phyloP scores from a whole-genome alignment of 2,329 filamentous ascomycete species.

The Penicillium sp. region DNA sequence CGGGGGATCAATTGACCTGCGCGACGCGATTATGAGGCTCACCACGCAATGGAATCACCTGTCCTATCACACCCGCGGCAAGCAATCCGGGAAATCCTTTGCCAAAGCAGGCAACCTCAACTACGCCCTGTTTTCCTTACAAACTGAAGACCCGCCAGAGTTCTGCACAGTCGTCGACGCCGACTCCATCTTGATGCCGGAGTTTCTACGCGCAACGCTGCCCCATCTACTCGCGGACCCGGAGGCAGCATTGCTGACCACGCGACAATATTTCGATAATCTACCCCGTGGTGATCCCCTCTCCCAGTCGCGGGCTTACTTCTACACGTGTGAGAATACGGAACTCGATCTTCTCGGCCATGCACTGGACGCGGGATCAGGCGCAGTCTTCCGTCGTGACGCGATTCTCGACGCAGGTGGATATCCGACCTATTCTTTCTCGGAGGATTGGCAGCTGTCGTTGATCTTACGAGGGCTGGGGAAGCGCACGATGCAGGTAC shows the following conservation, averaged over 20 bases:
- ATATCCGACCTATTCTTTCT: constrained; percentile 37
- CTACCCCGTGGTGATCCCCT: constrained; percentile 34
- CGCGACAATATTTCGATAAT: constrained; percentile 39
- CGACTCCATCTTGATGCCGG: constrained; percentile 38
- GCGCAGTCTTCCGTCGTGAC: constrained; percentile 35
- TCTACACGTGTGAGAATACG: constrained; percentile 36
- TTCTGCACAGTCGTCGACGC: constrained; percentile 38
- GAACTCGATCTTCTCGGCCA: constrained; percentile 29
- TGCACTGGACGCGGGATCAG: constrained; percentile 38
- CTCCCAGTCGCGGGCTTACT: constrained; percentile 32
- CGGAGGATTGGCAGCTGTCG: constrained; percentile 38
- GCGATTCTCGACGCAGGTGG: constrained; percentile 33
- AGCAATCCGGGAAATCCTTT: constrained; percentile 35
- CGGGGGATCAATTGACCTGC: constrained; percentile 48
- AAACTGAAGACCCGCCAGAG: constrained; percentile 26
- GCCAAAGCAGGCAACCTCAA: constrained; percentile 43
- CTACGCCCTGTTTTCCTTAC: constrained; percentile 31
- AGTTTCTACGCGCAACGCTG: constrained; percentile 39
- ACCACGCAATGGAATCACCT: constrained; percentile 50
- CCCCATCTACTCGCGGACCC: constrained; percentile 36
- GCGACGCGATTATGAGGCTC: constrained; percentile 41
- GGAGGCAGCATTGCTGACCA: constrained; percentile 33
- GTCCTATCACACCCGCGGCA: constrained; percentile 54
- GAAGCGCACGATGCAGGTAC: constrained; percentile 30
- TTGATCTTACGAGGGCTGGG: constrained; percentile 33